Base-by-base conservation (phyloP, 2,329 filamentous ascomycete species). In the Huntiella decipiens region DNA sequence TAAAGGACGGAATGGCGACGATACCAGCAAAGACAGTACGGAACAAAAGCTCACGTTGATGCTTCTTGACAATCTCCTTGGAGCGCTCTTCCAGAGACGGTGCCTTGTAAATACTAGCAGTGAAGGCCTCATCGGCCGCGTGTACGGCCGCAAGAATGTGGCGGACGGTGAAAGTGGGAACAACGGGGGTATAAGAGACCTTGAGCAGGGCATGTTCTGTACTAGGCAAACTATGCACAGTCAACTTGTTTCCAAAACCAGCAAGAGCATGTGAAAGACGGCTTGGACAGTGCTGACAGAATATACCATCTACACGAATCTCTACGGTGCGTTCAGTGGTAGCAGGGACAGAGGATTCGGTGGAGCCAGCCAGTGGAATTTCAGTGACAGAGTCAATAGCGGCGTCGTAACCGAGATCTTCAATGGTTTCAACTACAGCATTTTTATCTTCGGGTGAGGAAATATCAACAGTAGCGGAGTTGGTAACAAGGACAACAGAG, bases 71-170 rank as follows among this genome's bases (percentile, higher is more conserved):
- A 56, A 94, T 83, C 35, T 68, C 65, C 51, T 73, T 74, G 3
- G 85, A 83, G 7, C 82, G 74, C 55, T 94, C 83, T 59, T 94
- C 87, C 4, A 94, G 70, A 0, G 79, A 86, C 0, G 82, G 82
- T 0, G 83, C 79, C 52, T 88, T 83, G 56, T 85, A 79, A 10
- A 95, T 72, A 2, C 71, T 75, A 1, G 79, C 73, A 19, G 63
- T 64, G 51, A 94, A 80, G 0, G 67, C 71, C 1, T 70, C 63
- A 54, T 93, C 80, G 4, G 73, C 67, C 4, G 68, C 68, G 46
- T 74, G 67, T 43, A 95, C 81, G 1, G 73, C 68, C 10, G 66
- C 62, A 10, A 92, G 64, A 37, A 95, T 82, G 5, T 74, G 70
- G 42, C 88, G 74, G 52, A 93, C 72, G 0, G 83, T 93, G 54